A percentile compares a stretch with the other conserved stretches of the same genome.
Evolutionary conservation across 2,329 filamentous ascomycete genomes (phyloP).

Genomic region (Colletotrichum sojae): DNA sequence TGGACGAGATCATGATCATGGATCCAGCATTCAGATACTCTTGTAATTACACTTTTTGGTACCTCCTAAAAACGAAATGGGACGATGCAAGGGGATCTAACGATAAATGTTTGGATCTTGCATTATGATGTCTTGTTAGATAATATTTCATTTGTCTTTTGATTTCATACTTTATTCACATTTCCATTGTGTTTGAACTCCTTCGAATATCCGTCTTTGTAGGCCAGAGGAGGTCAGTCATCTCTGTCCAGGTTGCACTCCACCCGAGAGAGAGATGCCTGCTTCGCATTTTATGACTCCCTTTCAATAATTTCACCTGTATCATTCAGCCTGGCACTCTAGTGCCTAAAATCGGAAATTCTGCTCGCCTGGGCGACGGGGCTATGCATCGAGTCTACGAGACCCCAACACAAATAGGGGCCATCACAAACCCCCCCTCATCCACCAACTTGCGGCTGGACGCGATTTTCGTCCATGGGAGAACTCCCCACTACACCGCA

Average conservation of each 20-base stretch:
- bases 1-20: constrained; percentile 36
- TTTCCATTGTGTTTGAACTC: not conserved
- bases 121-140: constrained; percentile 17
- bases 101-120: constrained; percentile 21
- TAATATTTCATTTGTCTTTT: constrained; percentile 1
- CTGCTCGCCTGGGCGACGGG: not conserved
- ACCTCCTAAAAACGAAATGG: not conserved
- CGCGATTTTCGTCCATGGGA: too few species aligned
- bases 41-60: constrained; percentile 13
- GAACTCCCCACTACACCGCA: too few species aligned
- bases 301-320: not conserved
- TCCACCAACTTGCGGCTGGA: not conserved
- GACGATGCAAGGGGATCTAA: not conserved
- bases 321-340: not conserved
- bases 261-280: constrained; percentile 16
- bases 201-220: not conserved
- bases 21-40: constrained; percentile 25
- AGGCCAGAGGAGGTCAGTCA: too few species aligned
- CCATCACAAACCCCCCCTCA: not conserved
- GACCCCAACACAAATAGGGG: not conserved
- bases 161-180: not conserved
- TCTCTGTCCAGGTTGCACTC: too few species aligned
- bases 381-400: not conserved
- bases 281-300: not conserved
- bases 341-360: not conserved